Evolutionary conservation across 2,329 filamentous ascomycete species (phyloP).

Genomic region (Xylariales sp.): DNA sequence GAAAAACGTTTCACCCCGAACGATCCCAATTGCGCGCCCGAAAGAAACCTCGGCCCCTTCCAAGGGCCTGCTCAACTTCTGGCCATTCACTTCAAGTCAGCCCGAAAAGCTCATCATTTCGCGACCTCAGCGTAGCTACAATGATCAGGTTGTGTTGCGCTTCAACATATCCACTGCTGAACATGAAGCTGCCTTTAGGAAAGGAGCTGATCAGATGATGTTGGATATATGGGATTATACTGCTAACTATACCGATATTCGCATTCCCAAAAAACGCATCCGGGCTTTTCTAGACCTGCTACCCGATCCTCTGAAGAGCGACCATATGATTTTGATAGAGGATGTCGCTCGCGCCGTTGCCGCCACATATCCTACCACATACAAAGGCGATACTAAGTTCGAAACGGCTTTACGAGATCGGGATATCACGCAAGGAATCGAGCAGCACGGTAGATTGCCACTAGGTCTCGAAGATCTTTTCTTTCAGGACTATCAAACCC

Average conservation of each 20-base stretch:
- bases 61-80: conserved; percentile 3
- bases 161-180: conserved; percentile 65
- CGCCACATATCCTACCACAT: conserved; percentile 62
- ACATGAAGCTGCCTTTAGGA: conserved; percentile 21
- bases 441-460: conserved; percentile 9
- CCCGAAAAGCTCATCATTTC: conserved; percentile 14
- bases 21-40: background rate
- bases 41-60: background rate
- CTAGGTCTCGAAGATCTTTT: conserved; percentile 61
- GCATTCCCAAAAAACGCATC: conserved; percentile 71
- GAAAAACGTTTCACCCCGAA: background rate
- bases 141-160: conserved; percentile 79
- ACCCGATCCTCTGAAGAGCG: conserved; percentile 65
- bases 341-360: conserved; percentile 75
- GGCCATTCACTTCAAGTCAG: conserved; percentile 13
- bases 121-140: conserved; percentile 49
- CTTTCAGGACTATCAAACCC: conserved; percentile 87
- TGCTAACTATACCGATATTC: conserved; percentile 77
- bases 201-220: conserved; percentile 53
- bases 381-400: conserved; percentile 15
- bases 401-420: conserved; percentile 13
- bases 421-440: conserved; percentile 21
- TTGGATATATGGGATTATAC: conserved; percentile 90
- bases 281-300: conserved; percentile 75
- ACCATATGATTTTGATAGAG: conserved; percentile 72